Evolutionary conservation across 2,329 filamentous ascomycete species (phyloP).

Genomic region (Diaporthe citrichinensis): DNA sequence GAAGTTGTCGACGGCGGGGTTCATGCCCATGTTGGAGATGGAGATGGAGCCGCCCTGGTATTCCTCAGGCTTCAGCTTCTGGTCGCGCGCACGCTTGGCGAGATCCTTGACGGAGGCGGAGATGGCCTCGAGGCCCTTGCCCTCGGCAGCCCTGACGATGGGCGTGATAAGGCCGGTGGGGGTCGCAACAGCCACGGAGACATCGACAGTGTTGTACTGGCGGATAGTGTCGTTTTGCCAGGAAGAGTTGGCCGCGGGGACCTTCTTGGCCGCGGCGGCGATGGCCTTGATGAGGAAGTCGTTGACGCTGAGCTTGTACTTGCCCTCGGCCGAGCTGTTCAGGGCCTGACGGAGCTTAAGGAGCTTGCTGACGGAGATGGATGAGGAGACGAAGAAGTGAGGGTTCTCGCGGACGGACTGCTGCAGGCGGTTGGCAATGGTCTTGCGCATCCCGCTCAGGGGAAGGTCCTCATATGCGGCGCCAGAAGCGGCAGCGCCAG

Average conservation of each 20-base stretch:
- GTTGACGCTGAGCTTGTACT: slow-evolving; percentile 99
- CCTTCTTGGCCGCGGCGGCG: slow-evolving; percentile 89
- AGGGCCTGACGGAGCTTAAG: slow-evolving; percentile 95
- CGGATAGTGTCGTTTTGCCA: slow-evolving; percentile 94
- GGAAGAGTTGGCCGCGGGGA: slow-evolving; percentile 94
- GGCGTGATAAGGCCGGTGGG: slow-evolving; percentile 96
- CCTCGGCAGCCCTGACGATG: slow-evolving; percentile 91
- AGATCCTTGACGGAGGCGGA: slow-evolving; percentile 94
- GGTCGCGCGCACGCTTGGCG: slow-evolving; percentile 93
- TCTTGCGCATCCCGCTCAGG: slow-evolving; percentile 95
- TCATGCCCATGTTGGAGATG: slow-evolving; percentile 99
- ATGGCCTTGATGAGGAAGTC: slow-evolving; percentile 99
- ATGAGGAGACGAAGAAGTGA: slow-evolving; percentile 96
- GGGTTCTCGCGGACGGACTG: slow-evolving; percentile 95
- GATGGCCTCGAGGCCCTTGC: slow-evolving; percentile 89
- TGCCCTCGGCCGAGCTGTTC: slow-evolving; percentile 88
- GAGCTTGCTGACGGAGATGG: slow-evolving; percentile 93
- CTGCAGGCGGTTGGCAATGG: slow-evolving; percentile 90
- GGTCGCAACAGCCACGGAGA: slow-evolving; percentile 95
- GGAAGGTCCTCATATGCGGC: slow-evolving; percentile 87
- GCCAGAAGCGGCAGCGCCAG: slow-evolving; percentile 64
- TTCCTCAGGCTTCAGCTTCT: slow-evolving; percentile 99
- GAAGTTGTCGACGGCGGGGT: slow-evolving; percentile 94
- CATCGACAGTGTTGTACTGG: slow-evolving; percentile 92
- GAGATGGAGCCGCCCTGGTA: slow-evolving; percentile 99